Evolutionary conservation across 208 protist genomes (phyloP), one percentile per base, ranked within the genome.

Genomic region (Trypanosoma conorhini): DNA sequence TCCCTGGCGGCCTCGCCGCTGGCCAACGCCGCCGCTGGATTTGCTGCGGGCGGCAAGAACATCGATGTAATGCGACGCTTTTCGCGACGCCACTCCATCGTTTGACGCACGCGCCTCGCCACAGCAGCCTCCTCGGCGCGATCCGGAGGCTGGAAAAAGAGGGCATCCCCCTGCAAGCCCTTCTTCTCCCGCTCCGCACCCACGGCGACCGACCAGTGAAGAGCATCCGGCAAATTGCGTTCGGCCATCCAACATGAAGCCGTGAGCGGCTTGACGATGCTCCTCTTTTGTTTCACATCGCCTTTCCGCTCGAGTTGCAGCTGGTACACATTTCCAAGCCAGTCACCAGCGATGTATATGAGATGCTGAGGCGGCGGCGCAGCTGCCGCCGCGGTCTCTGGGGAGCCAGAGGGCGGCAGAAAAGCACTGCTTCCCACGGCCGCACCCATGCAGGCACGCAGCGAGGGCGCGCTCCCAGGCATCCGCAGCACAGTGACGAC

Each of bases 251-350:
- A 50, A 13, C 21, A 0, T 26, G 35, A 50, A 3, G 35, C 10
- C 13, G 35, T 62, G 3, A 51, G 24, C 26, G 60, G 35, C 31
- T 24, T 64, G 2, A 33, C 22, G 7, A 17, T 15, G 28, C 22
- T n/a, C 1, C 38, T 24, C 24, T 5, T 40, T 31, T 52, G 10
- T n/a, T 28, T 54, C 17, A 12, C 52, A 28, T n/a, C 67, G 26
- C 21, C 42, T 17, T 42, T 60, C 30, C 42, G 22, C 19, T 84
- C 56, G 10, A 91, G 75, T 42, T 63, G 73, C 44, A 94, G 71
- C 73, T 91, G 86, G 65, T 92, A 92, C 3, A 94, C 64, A 66
- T 92, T 91, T 24, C 89, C 89, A 21, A 94, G 76, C 19, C 40
- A 72, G 57, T 94, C 89, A 0, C 89, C 89, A 7, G 72, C 86